Evolutionary conservation across 345 rosid species (phyloP).

Genomic region (Salix caprea): DNA sequence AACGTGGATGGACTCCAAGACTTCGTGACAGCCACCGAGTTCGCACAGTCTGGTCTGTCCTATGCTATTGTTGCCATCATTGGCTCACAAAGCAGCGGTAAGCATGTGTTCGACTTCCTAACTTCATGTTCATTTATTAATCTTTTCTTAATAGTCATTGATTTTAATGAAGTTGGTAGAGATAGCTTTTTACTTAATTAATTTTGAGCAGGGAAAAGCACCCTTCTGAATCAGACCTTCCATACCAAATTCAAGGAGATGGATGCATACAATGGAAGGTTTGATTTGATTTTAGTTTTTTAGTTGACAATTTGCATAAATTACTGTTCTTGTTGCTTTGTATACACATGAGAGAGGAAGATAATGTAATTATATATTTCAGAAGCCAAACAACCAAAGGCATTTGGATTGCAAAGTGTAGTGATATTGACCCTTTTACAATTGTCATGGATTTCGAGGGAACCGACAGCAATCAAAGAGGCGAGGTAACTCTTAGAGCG

Average conservation of each 20-base stretch:
- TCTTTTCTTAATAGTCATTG: no score
- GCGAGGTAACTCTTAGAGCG: no score
- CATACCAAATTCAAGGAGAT: conserved; percentile 70
- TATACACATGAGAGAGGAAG: no score
- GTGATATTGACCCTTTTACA: conserved; percentile 64
- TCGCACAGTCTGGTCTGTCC: conserved; percentile 59
- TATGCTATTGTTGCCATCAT: conserved; percentile 77
- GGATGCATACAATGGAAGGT: conserved; percentile 79
- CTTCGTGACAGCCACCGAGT: conserved; percentile 41
- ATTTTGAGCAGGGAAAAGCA: no score
- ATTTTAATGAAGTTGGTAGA: no score
- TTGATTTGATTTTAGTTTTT: conserved; percentile 5
- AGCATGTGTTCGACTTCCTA: background rate
- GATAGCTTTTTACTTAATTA: no score
- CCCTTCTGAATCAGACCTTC: conserved; percentile 41
- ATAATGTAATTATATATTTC: background rate
- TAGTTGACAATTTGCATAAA: background rate
- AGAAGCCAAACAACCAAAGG: background rate
- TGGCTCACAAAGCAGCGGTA: conserved; percentile 87
- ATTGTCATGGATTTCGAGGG: conserved; percentile 44
- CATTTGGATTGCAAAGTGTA: conserved; percentile 5
- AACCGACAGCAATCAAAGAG: no score
- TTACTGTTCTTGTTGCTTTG: no score
- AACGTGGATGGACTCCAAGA: conserved; percentile 14
- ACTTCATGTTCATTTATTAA: no score